A percentile compares a stretch with the other conserved stretches of the same genome.
Conservation (phyloP, 306 rosid species). For the Acacia acuminata region DNA sequence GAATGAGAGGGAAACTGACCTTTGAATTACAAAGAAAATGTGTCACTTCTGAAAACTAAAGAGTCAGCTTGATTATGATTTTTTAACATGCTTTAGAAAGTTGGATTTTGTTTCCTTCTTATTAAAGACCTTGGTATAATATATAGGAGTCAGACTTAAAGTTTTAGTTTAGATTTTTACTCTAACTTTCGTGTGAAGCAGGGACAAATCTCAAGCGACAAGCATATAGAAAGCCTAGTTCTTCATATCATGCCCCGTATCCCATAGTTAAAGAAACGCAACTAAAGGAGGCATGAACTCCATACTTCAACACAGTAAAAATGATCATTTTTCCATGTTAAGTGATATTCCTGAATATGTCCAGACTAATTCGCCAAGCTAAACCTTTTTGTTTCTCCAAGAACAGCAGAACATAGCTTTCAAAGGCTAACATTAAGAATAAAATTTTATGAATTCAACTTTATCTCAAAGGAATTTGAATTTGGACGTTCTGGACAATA, state of each 20-base stretch:
- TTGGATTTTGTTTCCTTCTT: background rate
- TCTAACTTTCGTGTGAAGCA: background rate
- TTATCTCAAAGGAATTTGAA: background rate
- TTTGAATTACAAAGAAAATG: background rate
- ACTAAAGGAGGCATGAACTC: background rate
- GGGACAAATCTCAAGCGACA: background rate
- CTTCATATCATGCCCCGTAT: background rate
- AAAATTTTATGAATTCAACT: background rate
- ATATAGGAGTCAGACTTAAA: background rate
- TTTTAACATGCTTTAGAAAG: slow-evolving; percentile 2
- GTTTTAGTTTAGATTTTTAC: background rate
- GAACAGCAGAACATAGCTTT: background rate
- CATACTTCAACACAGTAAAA: background rate
- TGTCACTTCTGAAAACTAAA: background rate
- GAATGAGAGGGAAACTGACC: slow-evolving; percentile 6
- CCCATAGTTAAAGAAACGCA: background rate
- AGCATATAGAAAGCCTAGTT: background rate
- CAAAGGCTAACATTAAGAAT: background rate
- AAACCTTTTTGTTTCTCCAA: background rate
- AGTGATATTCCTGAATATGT: background rate
- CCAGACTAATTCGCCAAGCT: background rate
- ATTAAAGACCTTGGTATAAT: background rate
- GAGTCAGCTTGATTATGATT: background rate
- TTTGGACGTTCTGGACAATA: background rate
- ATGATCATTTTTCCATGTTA: background rate